Evolutionary conservation across 2,329 filamentous ascomycete genomes (phyloP), one percentile per base, ranked within the genome.

Genomic region (Raffaelea deltoideospora): DNA sequence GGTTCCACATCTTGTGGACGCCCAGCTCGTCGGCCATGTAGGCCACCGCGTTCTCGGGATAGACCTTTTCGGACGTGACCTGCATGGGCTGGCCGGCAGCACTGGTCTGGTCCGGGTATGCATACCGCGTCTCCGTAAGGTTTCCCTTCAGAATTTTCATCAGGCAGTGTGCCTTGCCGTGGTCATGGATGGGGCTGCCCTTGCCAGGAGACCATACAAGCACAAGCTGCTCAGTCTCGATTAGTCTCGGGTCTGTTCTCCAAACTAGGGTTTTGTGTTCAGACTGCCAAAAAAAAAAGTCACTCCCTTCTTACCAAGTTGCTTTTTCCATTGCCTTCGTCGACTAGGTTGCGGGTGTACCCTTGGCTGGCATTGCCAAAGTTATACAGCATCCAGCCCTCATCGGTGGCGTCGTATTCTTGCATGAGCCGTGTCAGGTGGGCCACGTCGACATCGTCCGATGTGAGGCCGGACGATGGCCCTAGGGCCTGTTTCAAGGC

Each of bases 1-100:
- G 71, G 55, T 94, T 94, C 45, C 71, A 74, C 41, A 94, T 79
- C 37, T 77, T 75, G 59, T 95, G 87, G 30, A 95, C 65, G 17
- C 87, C 87, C 21, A 94, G 73, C 59, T 85, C 74, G 54, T 94
- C 87, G 28, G 83, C 81, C 78, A 95, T 94, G 57, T 94, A 94
- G 9, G 84, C 79, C 28, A 93, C 84, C 43, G 79, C 64, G 45
- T 88, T 79, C 51, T 78, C 65, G 34, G 64, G 60, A 50, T 85
- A 81, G 30, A 65, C 68, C 28, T 71, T 81, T 50, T 83, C 71
- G 31, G 72, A 76, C 45, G 76, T 78, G 39, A 81, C 56, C 41
- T 63, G 53, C 56, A 81, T 76, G 3, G 76, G 74, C n/a, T n/a
- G n/a, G n/a, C n/a, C n/a, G 6, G 63, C 61, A 34, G 67, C 60